Evolutionary conservation across 177 flowering plant species (phyloP), one percentile per base, ranked within the genome.

Genomic region (Vitis hybrid): DNA sequence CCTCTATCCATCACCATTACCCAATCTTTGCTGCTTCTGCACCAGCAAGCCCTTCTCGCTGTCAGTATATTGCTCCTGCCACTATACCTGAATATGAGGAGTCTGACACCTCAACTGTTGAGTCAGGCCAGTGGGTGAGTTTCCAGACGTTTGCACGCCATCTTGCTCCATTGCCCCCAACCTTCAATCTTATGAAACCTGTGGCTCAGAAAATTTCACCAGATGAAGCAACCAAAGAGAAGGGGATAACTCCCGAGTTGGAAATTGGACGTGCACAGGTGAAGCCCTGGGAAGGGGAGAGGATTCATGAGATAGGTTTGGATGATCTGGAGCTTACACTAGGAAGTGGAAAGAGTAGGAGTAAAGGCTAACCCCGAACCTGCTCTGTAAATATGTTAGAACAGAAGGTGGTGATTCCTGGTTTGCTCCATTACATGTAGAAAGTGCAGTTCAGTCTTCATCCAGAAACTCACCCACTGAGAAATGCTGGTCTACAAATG

Each of bases 311-410:
- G 32, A 82, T 83, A 15, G 87, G 83, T 56, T 57, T 89, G 79
- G 93, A 87, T 73, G 93, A 89, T 65, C 80, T 89, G 21, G 93
- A 89, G 79, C 93, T 89, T 75, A 87, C 89, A 8, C 87, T 89
- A 13, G 92, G 92, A 64, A 81, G 72, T 32, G 81, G 88, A 46
- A 87, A 84, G 75, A 55, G 77, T 60, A 73, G 59, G 65, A 69
- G 54, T 69, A 76, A 71, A 62, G 58, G 54, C 68, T 52, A 52
- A 46, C 4, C 68, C 9, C 2, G 59, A 65, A 7, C 68, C 40
- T 57, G 32, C 30, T 24, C 27, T 19, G 62, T 30, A 56, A 67
- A 56, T 14, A 14, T 56, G 18, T 50, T 32, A 67, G 52, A 56
- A 30, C 19, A 4, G 19, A 57, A 57, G 11, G 13, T 2, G 50